These are phyloP conservation scores for Cladorrhinum samala DNA, from an alignment of 495 filamentous ascomycete species.

Conservation along the genomic window DNA sequence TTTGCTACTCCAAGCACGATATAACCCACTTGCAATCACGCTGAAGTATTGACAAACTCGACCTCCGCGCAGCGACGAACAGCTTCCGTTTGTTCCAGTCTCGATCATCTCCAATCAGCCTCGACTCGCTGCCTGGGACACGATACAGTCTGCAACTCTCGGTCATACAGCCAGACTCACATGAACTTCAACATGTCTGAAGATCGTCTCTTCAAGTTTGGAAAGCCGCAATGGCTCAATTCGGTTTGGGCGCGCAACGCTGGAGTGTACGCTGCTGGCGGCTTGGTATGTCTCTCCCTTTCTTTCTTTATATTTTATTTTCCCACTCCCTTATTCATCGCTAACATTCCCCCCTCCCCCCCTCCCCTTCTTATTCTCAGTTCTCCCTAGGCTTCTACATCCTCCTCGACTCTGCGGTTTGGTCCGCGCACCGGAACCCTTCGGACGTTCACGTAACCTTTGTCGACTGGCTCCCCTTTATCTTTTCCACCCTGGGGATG, in stretches of 20 bases:
- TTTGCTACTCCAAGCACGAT: too few relatives aligned
- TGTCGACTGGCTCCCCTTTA: conserved; percentile 96
- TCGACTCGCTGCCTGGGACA: too few relatives aligned
- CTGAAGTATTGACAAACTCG: too few relatives aligned
- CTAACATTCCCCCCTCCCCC: not conserved
- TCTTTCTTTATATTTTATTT: not conserved
- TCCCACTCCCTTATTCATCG: not conserved
- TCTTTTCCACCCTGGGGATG: conserved; percentile 93
- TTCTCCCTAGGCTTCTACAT: conserved; percentile 97
- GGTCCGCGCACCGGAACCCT: conserved; percentile 73
- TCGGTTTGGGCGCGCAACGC: conserved; percentile 71
- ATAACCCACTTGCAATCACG: too few relatives aligned
- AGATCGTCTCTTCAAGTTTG: conserved; percentile 70
- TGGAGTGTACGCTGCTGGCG: conserved; percentile 82
- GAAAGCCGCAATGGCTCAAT: conserved; percentile 84
- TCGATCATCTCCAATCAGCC: too few relatives aligned
- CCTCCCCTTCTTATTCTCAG: conserved; percentile 44
- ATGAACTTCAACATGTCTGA: conserved; percentile 41
- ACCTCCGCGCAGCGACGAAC: too few relatives aligned
- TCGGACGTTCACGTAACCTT: conserved; percentile 86
- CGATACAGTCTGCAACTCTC: too few relatives aligned
- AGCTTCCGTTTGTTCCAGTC: too few relatives aligned
- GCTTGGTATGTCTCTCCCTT: conserved; percentile 57
- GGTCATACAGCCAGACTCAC: not conserved
- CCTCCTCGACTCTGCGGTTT: conserved; percentile 86